Base-by-base conservation (phyloP, 1,139 yeast species). In the Yamadazyma songkhlaensis region DNA sequence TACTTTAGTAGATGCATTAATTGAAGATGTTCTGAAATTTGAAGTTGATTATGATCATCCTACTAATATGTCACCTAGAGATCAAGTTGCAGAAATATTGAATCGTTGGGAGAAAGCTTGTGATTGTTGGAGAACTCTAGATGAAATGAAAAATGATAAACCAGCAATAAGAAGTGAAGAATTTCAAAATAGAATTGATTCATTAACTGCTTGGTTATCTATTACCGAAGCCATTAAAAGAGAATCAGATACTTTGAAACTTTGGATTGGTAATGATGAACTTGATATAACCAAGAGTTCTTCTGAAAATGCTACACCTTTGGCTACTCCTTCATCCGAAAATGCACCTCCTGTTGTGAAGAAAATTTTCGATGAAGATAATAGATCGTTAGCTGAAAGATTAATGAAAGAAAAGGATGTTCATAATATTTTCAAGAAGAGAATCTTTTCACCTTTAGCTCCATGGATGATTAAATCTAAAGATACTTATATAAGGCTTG, bases 381-480 rank as follows among this genome's bases (percentile, higher is more conserved):
- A 64, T 44, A 71, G 77, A 41, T 77, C 90, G 0, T 78, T 92
- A 51, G 96, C 95, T 2, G 97, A 92, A 51, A 74, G 85, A 39
- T 74, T 89, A 37, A 72, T 90, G 72, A 89, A 87, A 50, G 96
- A 88, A 49, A 87, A 87, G 49, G 95, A 87, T 44, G 80, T 90
- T 15, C 81, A 79, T 44, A 71, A 79, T 9, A 76, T 88, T 11
- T 89, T 80, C 55, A 66, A 67, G 31, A 77, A 72, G 46, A 65
- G 87, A 30, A 68, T 84, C n/a, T 72, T 81, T 44, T 59, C 65
- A 2, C 78, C 81, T 6, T 64, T 84, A 22, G 77, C 81, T 2
- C 87, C 86, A 3, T 76, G 89, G 81, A 79, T 89, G 57, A 75
- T 80, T 37, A 87, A 89, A 52, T 84, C 95, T 0, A 84, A 89